Conservation (phyloP, 179 eudicot genomes). For the Patellifolia procumbens region DNA sequence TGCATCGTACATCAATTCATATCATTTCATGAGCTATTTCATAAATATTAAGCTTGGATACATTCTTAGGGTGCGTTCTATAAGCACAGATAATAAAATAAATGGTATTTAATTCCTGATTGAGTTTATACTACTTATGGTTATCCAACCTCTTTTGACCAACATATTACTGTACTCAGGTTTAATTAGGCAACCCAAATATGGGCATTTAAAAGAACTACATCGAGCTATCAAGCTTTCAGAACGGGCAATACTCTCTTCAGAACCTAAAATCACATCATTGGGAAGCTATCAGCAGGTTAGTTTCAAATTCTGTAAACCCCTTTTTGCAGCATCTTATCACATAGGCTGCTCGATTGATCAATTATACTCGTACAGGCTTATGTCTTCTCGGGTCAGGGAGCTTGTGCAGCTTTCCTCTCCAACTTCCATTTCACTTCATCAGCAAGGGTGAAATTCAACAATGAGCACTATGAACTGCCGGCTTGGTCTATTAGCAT, state of each 20-base stretch:
- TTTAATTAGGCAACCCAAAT: conserved; percentile 48
- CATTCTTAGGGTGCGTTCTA: too few species aligned
- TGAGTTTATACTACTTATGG: neutral
- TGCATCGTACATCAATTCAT: neutral
- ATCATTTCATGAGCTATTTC: neutral
- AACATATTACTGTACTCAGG: conserved; percentile 30
- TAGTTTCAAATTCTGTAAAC: neutral
- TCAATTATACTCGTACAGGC: conserved; percentile 32
- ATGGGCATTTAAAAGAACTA: conserved; percentile 51
- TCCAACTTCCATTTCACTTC: conserved; percentile 42
- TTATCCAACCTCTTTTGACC: neutral
- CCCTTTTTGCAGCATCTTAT: neutral
- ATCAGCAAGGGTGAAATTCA: conserved; percentile 41
- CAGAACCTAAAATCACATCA: conserved; percentile 39
- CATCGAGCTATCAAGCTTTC: conserved; percentile 45
- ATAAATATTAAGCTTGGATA: neutral
- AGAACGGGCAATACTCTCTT: conserved; percentile 42
- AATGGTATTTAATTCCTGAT: too few species aligned
- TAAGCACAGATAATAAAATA: too few species aligned
- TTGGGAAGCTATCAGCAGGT: conserved; percentile 46
- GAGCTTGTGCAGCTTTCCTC: conserved; percentile 51
- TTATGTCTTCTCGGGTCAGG: conserved; percentile 38
- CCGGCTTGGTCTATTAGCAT: conserved; percentile 59
- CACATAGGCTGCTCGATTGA: conserved; percentile 14
- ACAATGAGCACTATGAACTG: conserved; percentile 41